These are phyloP conservation scores for Beta corolliflora DNA, from an alignment of 179 eudicot species.

Conservation along the genomic window DNA sequence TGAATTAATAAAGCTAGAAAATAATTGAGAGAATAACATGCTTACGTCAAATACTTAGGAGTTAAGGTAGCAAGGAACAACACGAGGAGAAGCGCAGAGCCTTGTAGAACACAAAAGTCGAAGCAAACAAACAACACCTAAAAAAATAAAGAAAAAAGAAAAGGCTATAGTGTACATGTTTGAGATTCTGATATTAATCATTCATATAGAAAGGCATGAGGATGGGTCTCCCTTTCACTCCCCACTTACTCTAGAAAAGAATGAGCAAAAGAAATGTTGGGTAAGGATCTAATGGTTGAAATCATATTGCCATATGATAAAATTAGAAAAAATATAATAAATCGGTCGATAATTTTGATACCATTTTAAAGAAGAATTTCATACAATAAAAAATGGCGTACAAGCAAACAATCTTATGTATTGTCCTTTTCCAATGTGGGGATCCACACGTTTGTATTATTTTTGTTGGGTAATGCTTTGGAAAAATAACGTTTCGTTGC, in stretches of 20 bases:
- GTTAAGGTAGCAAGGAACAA: constrained; percentile 41
- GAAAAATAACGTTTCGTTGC: not conserved
- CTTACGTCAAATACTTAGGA: constrained; percentile 50
- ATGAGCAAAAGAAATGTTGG: constrained; percentile 20
- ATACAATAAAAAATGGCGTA: not conserved
- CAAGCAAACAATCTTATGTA: constrained; percentile 14
- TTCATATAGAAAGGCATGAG: constrained; percentile 26
- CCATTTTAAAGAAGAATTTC: not conserved
- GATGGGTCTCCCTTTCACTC: constrained; percentile 35
- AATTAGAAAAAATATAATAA: not conserved
- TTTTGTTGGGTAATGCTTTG: constrained; percentile 21
- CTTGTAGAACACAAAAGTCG: constrained; percentile 52
- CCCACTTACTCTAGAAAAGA: constrained; percentile 20
- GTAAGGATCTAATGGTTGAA: constrained; percentile 34
- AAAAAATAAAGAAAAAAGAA: constrained; percentile 13
- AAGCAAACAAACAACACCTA: constrained; percentile 11
- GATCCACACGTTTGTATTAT: not conserved
- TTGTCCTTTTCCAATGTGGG: constrained; percentile 23
- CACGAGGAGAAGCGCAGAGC: constrained; percentile 29
- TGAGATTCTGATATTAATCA: constrained; percentile 43
- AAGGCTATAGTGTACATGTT: constrained; percentile 13
- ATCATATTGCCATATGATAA: constrained; percentile 28
- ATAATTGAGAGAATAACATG: constrained; percentile 9
- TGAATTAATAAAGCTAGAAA: not conserved
- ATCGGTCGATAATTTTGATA: constrained; percentile 12